Evolutionary conservation across 2,329 filamentous ascomycete species (phyloP).

Genomic region (Botryotinia narcissicola): DNA sequence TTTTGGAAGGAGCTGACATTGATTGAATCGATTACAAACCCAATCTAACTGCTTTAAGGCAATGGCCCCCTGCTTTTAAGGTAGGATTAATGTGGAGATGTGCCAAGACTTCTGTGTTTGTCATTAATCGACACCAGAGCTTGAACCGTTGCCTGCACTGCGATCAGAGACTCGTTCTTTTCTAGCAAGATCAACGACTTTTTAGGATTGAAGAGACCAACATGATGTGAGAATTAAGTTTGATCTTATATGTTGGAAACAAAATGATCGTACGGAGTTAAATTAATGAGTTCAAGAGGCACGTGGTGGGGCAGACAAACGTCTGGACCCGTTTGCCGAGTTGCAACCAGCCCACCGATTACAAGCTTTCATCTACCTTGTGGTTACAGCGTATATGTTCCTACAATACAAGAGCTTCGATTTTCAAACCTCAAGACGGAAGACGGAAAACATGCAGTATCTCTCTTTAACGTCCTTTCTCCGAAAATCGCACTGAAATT

Average conservation of each 20-base stretch:
- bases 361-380: neutral
- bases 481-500: neutral
- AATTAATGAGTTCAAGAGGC: neutral
- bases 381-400: neutral
- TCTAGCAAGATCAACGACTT: neutral
- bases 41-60: neutral
- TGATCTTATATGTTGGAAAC: neutral
- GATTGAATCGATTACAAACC: too few relatives aligned
- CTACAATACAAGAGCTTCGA: neutral
- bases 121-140: neutral
- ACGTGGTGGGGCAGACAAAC: neutral
- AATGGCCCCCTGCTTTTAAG: conserved; percentile 10
- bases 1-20: neutral
- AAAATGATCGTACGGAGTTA: neutral
- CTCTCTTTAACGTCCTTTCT: neutral
- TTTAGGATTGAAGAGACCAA: neutral
- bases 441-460: neutral
- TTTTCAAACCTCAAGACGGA: neutral
- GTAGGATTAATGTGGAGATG: neutral
- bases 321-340: neutral
- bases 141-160: neutral
- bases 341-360: neutral
- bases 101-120: neutral
- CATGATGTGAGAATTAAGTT: neutral
- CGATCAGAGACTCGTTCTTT: neutral